Evolutionary conservation across 2,329 filamentous ascomycete species (phyloP).

Genomic region (Cercospora canescens): DNA sequence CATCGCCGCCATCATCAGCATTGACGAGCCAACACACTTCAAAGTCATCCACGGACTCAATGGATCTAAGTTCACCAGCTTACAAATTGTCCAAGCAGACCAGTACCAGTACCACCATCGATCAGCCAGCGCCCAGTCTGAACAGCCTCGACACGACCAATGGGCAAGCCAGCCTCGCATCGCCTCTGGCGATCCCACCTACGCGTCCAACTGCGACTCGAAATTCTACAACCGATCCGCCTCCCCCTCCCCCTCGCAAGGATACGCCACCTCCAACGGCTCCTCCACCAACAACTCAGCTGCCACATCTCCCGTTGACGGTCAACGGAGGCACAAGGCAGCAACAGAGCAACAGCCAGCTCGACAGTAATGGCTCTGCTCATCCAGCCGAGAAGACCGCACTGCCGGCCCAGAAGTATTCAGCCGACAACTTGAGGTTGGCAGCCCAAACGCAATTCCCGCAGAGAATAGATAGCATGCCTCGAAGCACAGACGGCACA

Average conservation of each 20-base stretch:
- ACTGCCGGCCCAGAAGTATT: neutral
- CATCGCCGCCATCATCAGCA: neutral
- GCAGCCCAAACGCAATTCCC: neutral
- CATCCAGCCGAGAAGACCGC: neutral
- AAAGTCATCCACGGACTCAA: neutral
- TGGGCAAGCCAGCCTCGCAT: neutral
- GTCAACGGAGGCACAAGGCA: neutral
- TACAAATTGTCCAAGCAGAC: conserved; percentile 3
- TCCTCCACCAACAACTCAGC: conserved; percentile 7
- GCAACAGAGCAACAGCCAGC: neutral
- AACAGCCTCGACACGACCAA: conserved; percentile 6
- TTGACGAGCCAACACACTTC: neutral
- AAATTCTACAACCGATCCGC: conserved; percentile 6
- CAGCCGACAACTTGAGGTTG: neutral
- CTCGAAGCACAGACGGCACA: neutral
- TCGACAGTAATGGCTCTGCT: neutral
- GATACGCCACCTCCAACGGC: conserved; percentile 7
- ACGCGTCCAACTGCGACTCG: conserved; percentile 11
- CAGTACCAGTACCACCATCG: conserved; percentile 4
- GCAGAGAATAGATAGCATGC: neutral
- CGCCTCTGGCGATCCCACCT: neutral
- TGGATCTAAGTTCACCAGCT: conserved; percentile 6
- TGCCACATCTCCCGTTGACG: neutral
- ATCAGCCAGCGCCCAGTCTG: neutral
- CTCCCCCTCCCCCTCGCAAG: conserved; percentile 13